phyloP scores from a whole-genome alignment of 106 monocot genomes.

The Allium cepa region DNA sequence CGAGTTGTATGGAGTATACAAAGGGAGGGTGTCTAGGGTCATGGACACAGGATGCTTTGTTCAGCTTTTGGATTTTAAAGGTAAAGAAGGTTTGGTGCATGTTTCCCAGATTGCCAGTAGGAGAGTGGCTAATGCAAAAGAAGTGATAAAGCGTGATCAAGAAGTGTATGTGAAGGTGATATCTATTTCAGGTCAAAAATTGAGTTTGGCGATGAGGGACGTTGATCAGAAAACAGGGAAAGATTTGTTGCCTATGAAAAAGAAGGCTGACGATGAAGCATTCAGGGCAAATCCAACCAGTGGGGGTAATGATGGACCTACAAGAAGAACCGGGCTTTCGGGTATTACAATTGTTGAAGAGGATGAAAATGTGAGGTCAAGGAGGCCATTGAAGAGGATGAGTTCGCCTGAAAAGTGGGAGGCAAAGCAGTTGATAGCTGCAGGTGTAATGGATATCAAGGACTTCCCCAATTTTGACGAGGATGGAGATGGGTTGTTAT shows the following conservation, averaged over 20 bases:
- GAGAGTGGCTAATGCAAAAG: slow-evolving; percentile 65
- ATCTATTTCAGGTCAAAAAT: slow-evolving; percentile 71
- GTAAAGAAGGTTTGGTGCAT: slow-evolving; percentile 83
- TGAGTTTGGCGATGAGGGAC: slow-evolving; percentile 83
- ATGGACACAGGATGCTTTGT: slow-evolving; percentile 96
- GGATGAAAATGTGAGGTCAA: slow-evolving; percentile 25
- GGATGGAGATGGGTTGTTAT: slow-evolving; percentile 78
- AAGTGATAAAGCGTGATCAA: slow-evolving; percentile 73
- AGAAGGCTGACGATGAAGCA: slow-evolving; percentile 40
- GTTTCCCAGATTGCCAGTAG: slow-evolving; percentile 71
- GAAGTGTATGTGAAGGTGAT: slow-evolving; percentile 86
- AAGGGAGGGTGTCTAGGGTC: slow-evolving; percentile 70
- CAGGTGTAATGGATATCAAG: slow-evolving; percentile 63
- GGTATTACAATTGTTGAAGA: slow-evolving; percentile 70
- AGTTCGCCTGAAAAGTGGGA: slow-evolving; percentile 98
- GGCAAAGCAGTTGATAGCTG: slow-evolving; percentile 82
- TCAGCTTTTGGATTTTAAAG: slow-evolving; percentile 52
- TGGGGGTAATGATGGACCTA: slow-evolving; percentile 17
- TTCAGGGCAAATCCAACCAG: slow-evolving; percentile 56
- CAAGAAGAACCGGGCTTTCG: slow-evolving; percentile 56
- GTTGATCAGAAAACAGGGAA: slow-evolving; percentile 82
- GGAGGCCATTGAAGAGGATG: slow-evolving; percentile 88
- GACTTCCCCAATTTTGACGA: slow-evolving; percentile 87
- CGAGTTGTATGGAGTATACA: slow-evolving; percentile 67
- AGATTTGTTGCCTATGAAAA: slow-evolving; percentile 72